Base-by-base conservation (phyloP, 2,329 filamentous ascomycete genomes). In the Curvularia hawaiiensis region DNA sequence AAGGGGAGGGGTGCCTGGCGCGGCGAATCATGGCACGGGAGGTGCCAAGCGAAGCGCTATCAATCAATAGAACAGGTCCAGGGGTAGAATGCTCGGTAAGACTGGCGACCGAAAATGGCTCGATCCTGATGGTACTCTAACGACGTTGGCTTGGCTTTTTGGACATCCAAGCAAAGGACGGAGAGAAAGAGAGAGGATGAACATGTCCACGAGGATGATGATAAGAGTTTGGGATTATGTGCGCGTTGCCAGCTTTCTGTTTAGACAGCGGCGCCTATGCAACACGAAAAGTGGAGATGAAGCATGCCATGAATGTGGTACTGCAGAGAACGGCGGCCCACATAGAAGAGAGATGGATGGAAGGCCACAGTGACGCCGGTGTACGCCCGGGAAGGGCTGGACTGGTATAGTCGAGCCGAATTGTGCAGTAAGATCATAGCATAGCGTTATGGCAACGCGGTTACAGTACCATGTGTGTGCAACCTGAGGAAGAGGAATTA, bases 21-120 rank as follows among this genome's bases (percentile, higher is more conserved):
- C 18, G 51, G 30, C 39, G 50, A 48, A 55, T 51, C 46, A 43
- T 28, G 50, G 35, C 41, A 45, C 20, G 35, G 20, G 39, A n/a
- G n/a, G 12, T 28, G 56, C 52, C 47, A 55, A 55, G 47, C 46
- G 45, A 31, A 16, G 47, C 47, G 40, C 41, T 47, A 55, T 35
- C 56, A 51, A n/a, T 58, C 56, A 55, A 58, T 51, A 58, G 47
- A 50, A 55, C 28, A 43, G 30, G 52, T 33, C 35, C 40, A 46
- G 39, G 46, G 46, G 18, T 4, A 2, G 12, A 20, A 50, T 51
- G 46, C 56, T 39, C 46, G 56, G 41, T 31, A 33, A 31, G 38
- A 50, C n/a, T 41, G 41, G 44, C 35, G 6, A 41, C 45, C 50
- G n/a, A 44, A 38, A 38, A 58, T 33, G 31, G 50, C 50, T 50